Evolutionary conservation across 805 yeast species (phyloP).

Genomic region (Metschnikowia arizonensis): DNA sequence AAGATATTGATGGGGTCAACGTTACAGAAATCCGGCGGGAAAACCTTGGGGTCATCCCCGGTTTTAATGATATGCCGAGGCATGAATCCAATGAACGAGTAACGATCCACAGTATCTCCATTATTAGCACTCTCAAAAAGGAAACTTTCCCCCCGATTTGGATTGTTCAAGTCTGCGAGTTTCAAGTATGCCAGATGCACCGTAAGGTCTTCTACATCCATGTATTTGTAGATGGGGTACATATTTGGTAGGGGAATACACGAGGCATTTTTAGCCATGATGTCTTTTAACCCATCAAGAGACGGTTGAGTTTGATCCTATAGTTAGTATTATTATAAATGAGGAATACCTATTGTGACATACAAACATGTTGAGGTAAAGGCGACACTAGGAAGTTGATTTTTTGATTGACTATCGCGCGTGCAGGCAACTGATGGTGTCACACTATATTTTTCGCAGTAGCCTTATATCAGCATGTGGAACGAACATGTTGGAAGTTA

Average conservation of each 20-base stretch:
- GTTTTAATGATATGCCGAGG: slow-evolving; percentile 83
- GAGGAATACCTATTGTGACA: too few species aligned
- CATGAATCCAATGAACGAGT: slow-evolving; percentile 82
- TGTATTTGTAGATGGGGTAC: slow-evolving; percentile 74
- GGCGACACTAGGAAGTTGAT: too few species aligned
- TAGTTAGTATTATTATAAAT: slow-evolving; percentile 5
- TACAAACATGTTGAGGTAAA: too few species aligned
- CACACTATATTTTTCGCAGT: too few species aligned
- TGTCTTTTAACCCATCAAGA: slow-evolving; percentile 24
- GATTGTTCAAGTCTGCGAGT: slow-evolving; percentile 59
- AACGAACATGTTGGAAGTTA: too few species aligned
- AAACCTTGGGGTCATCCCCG: slow-evolving; percentile 53
- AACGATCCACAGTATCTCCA: slow-evolving; percentile 86
- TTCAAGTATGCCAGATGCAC: slow-evolving; percentile 90
- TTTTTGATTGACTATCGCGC: too few species aligned
- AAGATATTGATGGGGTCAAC: slow-evolving; percentile 76
- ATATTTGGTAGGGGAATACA: slow-evolving; percentile 49
- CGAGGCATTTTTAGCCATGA: slow-evolving; percentile 20
- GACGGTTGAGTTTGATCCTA: slow-evolving; percentile 37
- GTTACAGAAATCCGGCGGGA: slow-evolving; percentile 34
- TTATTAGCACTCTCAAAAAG: slow-evolving; percentile 84
- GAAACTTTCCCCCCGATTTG: slow-evolving; percentile 61
- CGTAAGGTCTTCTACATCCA: slow-evolving; percentile 73
- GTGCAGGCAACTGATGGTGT: too few species aligned
- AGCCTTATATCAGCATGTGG: too few species aligned